These are phyloP conservation scores for Xanthoceras sorbifolium DNA, from an alignment of 345 rosid genomes.

Conservation along the genomic window DNA sequence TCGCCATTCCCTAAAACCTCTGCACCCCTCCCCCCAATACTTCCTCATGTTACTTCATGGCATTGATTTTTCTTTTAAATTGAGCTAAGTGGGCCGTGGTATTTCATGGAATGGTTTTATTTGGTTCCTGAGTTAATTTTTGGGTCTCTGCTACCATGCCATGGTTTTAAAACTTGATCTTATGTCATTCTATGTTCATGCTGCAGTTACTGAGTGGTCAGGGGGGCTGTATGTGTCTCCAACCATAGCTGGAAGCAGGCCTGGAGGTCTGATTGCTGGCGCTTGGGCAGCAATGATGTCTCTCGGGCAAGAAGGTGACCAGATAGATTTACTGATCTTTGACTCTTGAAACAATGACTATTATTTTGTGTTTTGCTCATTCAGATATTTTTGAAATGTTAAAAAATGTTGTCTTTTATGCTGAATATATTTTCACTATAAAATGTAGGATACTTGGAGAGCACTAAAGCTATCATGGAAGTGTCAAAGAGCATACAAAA, in stretches of 20 bases:
- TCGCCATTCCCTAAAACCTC: too few relatives aligned
- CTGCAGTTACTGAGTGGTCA: slow-evolving; percentile 92
- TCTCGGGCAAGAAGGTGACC: slow-evolving; percentile 73
- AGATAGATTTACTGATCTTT: not conserved
- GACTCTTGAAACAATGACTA: slow-evolving; percentile 13
- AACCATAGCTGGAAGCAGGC: slow-evolving; percentile 93
- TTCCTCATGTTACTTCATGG: too few relatives aligned
- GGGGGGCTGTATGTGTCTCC: slow-evolving; percentile 95
- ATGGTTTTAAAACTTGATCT: slow-evolving; percentile 16
- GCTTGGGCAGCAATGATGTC: slow-evolving; percentile 98
- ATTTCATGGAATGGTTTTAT: slow-evolving; percentile 6
- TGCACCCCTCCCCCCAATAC: not conserved
- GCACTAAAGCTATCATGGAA: slow-evolving; percentile 79
- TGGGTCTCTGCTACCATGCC: slow-evolving; percentile 1
- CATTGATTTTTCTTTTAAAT: too few relatives aligned
- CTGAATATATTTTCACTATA: slow-evolving; percentile 23
- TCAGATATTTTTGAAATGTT: slow-evolving; percentile 13
- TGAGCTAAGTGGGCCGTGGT: not conserved
- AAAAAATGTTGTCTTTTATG: not conserved
- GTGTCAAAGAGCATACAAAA: slow-evolving; percentile 63
- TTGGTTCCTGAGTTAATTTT: not conserved
- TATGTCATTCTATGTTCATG: slow-evolving; percentile 22
- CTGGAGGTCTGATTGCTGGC: slow-evolving; percentile 86
- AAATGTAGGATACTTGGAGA: slow-evolving; percentile 70
- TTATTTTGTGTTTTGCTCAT: slow-evolving; percentile 19